Conservation (phyloP, 352 stramenopile species). For the Aphanomyces astaci region DNA sequence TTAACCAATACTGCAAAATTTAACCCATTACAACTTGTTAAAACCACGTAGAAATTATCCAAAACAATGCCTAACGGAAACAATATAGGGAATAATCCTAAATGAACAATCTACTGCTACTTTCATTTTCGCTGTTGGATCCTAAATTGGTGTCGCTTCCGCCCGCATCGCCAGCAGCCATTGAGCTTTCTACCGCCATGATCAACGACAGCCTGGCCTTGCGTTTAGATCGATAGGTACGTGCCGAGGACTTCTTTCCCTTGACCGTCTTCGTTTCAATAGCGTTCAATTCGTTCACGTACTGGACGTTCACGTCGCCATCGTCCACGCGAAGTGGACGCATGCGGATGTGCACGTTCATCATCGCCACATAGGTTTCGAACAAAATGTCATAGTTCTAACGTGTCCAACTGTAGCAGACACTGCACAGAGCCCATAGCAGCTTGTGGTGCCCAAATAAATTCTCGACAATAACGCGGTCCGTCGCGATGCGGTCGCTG, state of each 20-base stretch:
- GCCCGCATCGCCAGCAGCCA: neutral
- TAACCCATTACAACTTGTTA: neutral
- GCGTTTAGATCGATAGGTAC: neutral
- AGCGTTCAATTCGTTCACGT: neutral
- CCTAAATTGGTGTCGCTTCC: neutral
- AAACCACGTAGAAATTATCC: neutral
- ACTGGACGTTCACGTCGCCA: neutral
- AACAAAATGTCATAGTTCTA: conserved; percentile 12
- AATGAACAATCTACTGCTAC: neutral
- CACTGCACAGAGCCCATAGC: neutral
- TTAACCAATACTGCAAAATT: neutral
- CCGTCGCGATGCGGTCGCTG: conserved; percentile 17
- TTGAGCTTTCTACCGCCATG: neutral
- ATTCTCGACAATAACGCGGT: conserved; percentile 24
- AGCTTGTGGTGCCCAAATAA: conserved; percentile 14
- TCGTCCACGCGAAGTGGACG: neutral
- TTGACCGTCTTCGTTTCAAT: neutral
- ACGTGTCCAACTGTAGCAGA: conserved; percentile 7
- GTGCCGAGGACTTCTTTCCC: neutral
- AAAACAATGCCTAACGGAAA: neutral
- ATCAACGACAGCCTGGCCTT: neutral
- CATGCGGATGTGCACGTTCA: conserved; percentile 10
- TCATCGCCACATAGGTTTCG: neutral
- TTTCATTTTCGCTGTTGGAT: neutral
- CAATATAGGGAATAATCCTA: neutral